phyloP scores from a whole-genome alignment of 805 yeast species.

The Maudiozyma bulderi region DNA sequence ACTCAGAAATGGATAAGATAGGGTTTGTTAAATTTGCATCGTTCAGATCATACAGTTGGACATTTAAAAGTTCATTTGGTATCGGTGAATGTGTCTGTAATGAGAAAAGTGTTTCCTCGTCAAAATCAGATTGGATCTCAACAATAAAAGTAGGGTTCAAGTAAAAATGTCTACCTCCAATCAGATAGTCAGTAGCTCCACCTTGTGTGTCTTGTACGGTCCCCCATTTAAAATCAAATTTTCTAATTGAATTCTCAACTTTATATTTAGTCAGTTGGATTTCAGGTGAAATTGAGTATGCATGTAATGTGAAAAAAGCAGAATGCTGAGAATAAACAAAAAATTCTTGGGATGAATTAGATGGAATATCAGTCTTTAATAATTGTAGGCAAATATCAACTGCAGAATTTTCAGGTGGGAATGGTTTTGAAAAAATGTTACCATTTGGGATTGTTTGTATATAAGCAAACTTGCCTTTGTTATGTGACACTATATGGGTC shows the following conservation, averaged over 20 bases:
- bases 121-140: constrained; percentile 2
- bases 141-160: constrained; percentile 19
- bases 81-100: constrained; percentile 11
- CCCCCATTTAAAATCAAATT: neutral
- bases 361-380: constrained; percentile 15
- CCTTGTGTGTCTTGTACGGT: neutral
- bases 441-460: constrained; percentile 13
- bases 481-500: constrained; percentile 26
- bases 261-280: neutral
- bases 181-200: neutral
- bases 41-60: constrained; percentile 15
- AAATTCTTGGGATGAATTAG: constrained; percentile 4
- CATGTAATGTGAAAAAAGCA: constrained; percentile 17
- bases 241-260: neutral
- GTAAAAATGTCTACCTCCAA: constrained; percentile 6
- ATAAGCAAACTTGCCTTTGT: constrained; percentile 5
- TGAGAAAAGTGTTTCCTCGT: constrained; percentile 9
- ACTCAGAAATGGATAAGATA: constrained; percentile 9
- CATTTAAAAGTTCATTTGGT: constrained; percentile 9
- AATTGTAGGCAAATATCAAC: constrained; percentile 34
- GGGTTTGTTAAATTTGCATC: constrained; percentile 19
- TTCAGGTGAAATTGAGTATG: constrained; percentile 2
- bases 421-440: constrained; percentile 6
- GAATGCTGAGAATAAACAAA: constrained; percentile 20
- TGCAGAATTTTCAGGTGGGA: constrained; percentile 14